These are phyloP conservation scores for Oemleria cerasiformis DNA, from an alignment of 306 rosid species.

Conservation along the genomic window DNA sequence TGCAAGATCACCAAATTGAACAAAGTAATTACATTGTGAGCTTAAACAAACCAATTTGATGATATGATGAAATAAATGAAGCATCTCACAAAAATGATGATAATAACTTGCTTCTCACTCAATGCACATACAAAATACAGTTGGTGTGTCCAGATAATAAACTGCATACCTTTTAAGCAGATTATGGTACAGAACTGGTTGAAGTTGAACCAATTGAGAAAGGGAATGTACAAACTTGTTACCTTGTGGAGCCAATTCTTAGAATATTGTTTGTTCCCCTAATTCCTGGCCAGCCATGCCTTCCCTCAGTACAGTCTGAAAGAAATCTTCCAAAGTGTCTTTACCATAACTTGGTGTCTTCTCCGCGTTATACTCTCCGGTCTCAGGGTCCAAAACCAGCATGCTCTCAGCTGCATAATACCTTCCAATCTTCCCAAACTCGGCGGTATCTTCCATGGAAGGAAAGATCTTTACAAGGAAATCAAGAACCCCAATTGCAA, in stretches of 20 bases:
- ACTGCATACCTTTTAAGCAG: conserved; percentile 23
- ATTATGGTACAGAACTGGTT: conserved; percentile 37
- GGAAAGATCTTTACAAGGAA: conserved; percentile 73
- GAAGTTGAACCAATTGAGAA: conserved; percentile 31
- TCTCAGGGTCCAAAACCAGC: conserved; percentile 83
- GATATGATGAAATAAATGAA: neutral
- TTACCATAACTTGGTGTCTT: conserved; percentile 91
- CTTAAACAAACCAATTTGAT: neutral
- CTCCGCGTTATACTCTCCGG: conserved; percentile 83
- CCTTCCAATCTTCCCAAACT: conserved; percentile 94
- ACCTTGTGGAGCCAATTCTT: conserved; percentile 10
- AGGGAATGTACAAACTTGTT: conserved; percentile 15
- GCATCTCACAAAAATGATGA: conserved; percentile 10
- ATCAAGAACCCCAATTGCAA: conserved; percentile 75
- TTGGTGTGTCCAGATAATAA: conserved; percentile 12
- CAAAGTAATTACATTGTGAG: neutral
- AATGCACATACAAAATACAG: conserved; percentile 21
- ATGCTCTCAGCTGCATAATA: conserved; percentile 96
- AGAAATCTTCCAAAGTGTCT: conserved; percentile 87
- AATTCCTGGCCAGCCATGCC: conserved; percentile 98
- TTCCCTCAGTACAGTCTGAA: conserved; percentile 71
- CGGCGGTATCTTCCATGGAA: conserved; percentile 84
- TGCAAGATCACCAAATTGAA: neutral
- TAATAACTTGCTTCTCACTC: conserved; percentile 29
- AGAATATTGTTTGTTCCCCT: conserved; percentile 82